Evolutionary conservation across 2,329 filamentous ascomycete species (phyloP).

Genomic region (Alternaria tenuissima): DNA sequence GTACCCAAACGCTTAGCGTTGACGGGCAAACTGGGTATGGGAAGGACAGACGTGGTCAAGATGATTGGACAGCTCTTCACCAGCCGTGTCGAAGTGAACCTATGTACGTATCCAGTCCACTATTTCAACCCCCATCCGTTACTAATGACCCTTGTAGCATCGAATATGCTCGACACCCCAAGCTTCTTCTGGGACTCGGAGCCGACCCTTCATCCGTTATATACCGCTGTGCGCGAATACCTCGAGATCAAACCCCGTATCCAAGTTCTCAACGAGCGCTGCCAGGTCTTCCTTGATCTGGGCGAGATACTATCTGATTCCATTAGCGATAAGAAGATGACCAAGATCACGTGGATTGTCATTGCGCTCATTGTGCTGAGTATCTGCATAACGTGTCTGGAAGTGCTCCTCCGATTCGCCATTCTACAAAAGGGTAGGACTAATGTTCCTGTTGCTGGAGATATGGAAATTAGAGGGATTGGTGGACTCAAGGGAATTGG

Average conservation of each 20-base stretch:
- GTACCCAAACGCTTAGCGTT: constrained; percentile 88
- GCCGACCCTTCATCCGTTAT: constrained; percentile 91
- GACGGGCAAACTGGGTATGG: constrained; percentile 91
- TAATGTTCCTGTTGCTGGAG: constrained; percentile 10
- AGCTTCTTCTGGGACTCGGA: constrained; percentile 99
- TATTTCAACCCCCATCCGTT: not conserved
- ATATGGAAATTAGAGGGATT: not conserved
- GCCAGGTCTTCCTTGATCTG: constrained; percentile 93
- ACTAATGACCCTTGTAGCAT: constrained; percentile 64
- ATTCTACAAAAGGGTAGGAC: constrained; percentile 43
- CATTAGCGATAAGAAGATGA: constrained; percentile 95
- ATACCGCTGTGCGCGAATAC: constrained; percentile 93
- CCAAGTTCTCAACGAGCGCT: constrained; percentile 95
- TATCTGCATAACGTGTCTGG: constrained; percentile 88
- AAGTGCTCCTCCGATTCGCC: constrained; percentile 83
- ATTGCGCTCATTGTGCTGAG: constrained; percentile 91
- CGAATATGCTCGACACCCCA: constrained; percentile 93
- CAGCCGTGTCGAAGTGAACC: constrained; percentile 93
- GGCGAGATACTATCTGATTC: constrained; percentile 93
- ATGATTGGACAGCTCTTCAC: constrained; percentile 92
- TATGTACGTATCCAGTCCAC: constrained; percentile 72
- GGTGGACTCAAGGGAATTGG: constrained; percentile 21
- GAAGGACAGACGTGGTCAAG: constrained; percentile 87
- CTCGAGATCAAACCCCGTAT: constrained; percentile 96
- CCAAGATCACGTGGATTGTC: constrained; percentile 95